Percentiles rank a stretch among this genome's conserved stretches.
Conservation (phyloP, 1,284 basidiomycete genomes). For the Acaromyces ingoldii region DNA sequence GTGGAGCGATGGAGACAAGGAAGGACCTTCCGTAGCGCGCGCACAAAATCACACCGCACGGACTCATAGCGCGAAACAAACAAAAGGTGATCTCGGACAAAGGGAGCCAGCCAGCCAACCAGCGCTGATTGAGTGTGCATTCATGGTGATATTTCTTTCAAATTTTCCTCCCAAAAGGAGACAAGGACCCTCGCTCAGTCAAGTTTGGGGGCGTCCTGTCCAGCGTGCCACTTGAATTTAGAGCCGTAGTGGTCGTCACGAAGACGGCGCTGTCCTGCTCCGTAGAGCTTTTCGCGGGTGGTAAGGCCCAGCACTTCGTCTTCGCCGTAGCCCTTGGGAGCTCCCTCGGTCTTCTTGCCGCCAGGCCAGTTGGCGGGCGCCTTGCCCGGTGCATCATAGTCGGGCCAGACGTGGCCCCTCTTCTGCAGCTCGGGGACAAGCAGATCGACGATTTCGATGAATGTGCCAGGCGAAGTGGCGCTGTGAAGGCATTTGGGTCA, state of each 20-base stretch:
- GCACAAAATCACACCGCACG: too few relatives aligned
- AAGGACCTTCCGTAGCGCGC: too few relatives aligned
- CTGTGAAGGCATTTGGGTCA: not conserved
- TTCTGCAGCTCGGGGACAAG: constrained; percentile 39
- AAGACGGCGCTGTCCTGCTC: constrained; percentile 32
- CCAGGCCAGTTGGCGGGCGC: constrained; percentile 7
- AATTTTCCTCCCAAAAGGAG: too few relatives aligned
- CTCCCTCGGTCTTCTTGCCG: not conserved
- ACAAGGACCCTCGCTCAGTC: too few relatives aligned
- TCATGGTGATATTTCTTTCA: too few relatives aligned
- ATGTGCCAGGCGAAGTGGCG: constrained; percentile 32
- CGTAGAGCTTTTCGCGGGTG: constrained; percentile 41
- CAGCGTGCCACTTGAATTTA: constrained; percentile 42
- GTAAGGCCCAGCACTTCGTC: constrained; percentile 32
- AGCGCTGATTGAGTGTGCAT: too few relatives aligned
- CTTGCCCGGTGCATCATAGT: constrained; percentile 24
- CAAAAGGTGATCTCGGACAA: too few relatives aligned
- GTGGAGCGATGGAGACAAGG: too few relatives aligned
- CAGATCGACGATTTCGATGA: constrained; percentile 32
- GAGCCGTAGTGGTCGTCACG: constrained; percentile 38
- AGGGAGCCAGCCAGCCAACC: too few relatives aligned
- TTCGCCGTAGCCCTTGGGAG: constrained; percentile 19
- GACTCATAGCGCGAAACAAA: too few relatives aligned
- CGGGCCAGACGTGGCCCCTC: constrained; percentile 40
- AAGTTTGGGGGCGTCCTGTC: constrained; percentile 11